Evolutionary conservation across 2,329 filamentous ascomycete genomes (phyloP).

Genomic region (Fusarium drepaniforme): DNA sequence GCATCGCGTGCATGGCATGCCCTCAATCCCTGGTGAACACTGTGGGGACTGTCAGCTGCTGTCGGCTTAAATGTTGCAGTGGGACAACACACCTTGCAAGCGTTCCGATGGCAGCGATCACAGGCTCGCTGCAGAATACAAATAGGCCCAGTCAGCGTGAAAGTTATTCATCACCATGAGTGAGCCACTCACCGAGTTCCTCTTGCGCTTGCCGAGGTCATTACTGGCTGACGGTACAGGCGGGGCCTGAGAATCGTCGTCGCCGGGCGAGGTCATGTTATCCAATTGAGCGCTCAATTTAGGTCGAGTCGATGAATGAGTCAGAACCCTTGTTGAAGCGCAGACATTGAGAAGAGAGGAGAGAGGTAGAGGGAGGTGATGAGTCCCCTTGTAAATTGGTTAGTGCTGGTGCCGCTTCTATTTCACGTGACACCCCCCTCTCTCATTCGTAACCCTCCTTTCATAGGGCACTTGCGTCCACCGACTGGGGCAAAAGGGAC

Average conservation of each 20-base stretch:
- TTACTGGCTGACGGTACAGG: not conserved
- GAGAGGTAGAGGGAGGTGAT: not conserved
- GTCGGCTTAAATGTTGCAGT: not conserved
- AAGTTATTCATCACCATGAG: not conserved
- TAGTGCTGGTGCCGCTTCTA: not conserved
- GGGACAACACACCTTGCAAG: not conserved
- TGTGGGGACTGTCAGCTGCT: not conserved
- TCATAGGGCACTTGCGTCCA: too few relatives aligned
- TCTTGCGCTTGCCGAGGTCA: not conserved
- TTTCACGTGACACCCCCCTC: not conserved
- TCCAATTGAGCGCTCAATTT: not conserved
- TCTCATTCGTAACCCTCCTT: not conserved
- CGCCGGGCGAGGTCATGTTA: not conserved
- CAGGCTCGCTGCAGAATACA: not conserved
- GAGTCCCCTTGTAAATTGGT: not conserved
- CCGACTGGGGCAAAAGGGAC: too few relatives aligned
- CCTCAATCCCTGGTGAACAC: not conserved
- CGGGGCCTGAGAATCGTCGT: not conserved
- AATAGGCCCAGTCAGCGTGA: too few relatives aligned
- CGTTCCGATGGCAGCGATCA: not conserved
- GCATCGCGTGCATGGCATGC: not conserved
- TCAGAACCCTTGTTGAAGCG: not conserved
- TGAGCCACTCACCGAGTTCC: not conserved
- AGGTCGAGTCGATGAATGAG: not conserved
- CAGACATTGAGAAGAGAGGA: not conserved